phyloP scores from a whole-genome alignment of 306 rosid species.

The Pyrus bretschneideri region DNA sequence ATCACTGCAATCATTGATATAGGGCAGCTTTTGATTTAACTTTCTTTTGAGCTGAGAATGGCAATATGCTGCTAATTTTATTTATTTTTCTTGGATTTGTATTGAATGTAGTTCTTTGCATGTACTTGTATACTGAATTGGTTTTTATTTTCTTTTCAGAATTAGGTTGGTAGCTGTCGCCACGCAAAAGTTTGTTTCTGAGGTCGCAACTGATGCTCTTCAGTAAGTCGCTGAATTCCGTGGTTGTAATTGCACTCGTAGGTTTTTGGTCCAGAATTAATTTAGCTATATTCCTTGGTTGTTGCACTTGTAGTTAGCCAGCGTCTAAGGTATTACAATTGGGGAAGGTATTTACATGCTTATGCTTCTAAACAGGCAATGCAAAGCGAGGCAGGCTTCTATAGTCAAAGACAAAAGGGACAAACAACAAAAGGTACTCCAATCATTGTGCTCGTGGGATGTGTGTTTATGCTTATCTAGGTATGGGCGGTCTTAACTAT shows the following conservation, averaged over 20 bases:
- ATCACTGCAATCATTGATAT: not conserved
- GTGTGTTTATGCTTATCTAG: not conserved
- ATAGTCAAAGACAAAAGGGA: slow-evolving; percentile 90
- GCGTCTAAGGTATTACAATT: not conserved
- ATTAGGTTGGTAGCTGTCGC: slow-evolving; percentile 82
- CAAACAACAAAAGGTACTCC: slow-evolving; percentile 80
- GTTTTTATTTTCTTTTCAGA: slow-evolving; percentile 28
- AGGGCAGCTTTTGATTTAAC: not conserved
- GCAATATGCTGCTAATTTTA: slow-evolving; percentile 5
- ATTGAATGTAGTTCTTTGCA: not conserved
- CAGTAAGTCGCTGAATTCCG: slow-evolving; percentile 33
- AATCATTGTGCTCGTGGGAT: not conserved
- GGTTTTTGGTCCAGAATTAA: not conserved
- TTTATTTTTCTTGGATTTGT: not conserved
- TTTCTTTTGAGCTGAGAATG: slow-evolving; percentile 11
- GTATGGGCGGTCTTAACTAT: slow-evolving; percentile 13
- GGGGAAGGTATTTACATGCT: slow-evolving; percentile 18
- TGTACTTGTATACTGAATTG: not conserved
- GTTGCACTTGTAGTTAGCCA: not conserved
- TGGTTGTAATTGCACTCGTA: not conserved
- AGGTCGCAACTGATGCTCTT: slow-evolving; percentile 72
- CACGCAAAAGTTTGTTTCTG: slow-evolving; percentile 82
- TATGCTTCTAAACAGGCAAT: slow-evolving; percentile 51
- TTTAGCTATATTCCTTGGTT: not conserved
- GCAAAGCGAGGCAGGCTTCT: slow-evolving; percentile 81